Conservation (phyloP, 139 green algal genomes). For the Haematococcus lacustris region DNA sequence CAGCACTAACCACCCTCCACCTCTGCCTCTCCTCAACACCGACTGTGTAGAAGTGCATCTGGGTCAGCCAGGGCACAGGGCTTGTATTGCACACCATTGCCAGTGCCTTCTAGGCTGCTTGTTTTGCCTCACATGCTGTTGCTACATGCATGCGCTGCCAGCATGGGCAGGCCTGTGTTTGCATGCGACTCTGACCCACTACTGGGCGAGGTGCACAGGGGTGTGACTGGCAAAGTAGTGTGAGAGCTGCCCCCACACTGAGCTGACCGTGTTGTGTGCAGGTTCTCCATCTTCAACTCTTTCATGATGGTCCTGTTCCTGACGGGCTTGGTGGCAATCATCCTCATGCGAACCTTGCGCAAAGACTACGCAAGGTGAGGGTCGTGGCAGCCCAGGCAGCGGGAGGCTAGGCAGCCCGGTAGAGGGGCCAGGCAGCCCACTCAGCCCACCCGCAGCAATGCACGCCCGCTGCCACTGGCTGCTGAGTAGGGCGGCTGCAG, state of each 20-base stretch:
- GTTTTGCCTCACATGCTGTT: no score
- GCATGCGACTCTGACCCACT: no score
- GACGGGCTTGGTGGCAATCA: constrained; percentile 91
- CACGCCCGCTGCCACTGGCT: not conserved
- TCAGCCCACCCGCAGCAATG: not conserved
- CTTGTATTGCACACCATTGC: not conserved
- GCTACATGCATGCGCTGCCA: no score
- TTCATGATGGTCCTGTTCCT: constrained; percentile 99
- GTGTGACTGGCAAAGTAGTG: no score
- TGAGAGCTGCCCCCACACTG: no score
- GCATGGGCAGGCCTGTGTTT: no score
- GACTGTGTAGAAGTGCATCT: not conserved
- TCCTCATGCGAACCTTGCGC: constrained; percentile 89
- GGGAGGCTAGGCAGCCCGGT: no score
- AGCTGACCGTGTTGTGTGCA: no score
- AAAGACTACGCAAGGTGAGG: constrained; percentile 95
- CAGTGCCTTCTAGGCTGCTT: not conserved
- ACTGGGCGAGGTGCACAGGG: no score
- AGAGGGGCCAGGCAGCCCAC: constrained; percentile 27
- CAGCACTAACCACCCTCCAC: not conserved
- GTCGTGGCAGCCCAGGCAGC: no score
- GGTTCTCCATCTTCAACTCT: constrained; percentile 97
- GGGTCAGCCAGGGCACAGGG: not conserved
- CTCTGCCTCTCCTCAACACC: not conserved
- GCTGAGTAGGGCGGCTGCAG: not conserved